Percentiles rank a stretch among this genome's conserved stretches.
Conservation (phyloP, 2,329 filamentous ascomycete species). For the Chrysoporthe cubensis region DNA sequence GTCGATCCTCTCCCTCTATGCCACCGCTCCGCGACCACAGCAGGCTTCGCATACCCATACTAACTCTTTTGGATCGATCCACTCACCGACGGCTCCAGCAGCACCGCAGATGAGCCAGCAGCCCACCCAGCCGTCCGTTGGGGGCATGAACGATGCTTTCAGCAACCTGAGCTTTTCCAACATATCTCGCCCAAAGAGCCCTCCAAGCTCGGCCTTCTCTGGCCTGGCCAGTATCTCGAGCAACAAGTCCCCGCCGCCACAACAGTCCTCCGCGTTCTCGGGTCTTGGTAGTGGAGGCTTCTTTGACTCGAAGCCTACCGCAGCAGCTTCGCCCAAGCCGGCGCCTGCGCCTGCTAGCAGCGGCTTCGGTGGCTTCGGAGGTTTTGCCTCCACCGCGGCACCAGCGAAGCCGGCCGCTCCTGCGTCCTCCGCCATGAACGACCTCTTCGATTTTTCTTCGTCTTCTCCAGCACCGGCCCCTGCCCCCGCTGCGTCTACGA, state of each 20-base stretch:
- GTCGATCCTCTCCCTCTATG: slow-evolving; percentile 94
- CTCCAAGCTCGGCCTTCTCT: slow-evolving; percentile 30
- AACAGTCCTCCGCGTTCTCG: slow-evolving; percentile 51
- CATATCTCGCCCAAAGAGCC: slow-evolving; percentile 48
- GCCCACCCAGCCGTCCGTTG: slow-evolving; percentile 47
- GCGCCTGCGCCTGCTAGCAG: slow-evolving; percentile 48
- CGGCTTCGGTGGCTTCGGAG: slow-evolving; percentile 70
- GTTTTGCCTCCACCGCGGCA: slow-evolving; percentile 54
- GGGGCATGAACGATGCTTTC: slow-evolving; percentile 82
- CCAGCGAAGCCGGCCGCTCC: slow-evolving; percentile 43
- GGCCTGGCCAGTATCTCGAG: slow-evolving; percentile 35
- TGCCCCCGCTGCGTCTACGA: slow-evolving; percentile 43
- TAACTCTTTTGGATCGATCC: slow-evolving; percentile 70
- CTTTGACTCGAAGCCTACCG: slow-evolving; percentile 75
- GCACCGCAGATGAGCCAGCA: slow-evolving; percentile 44
- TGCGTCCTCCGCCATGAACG: slow-evolving; percentile 67
- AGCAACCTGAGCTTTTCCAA: slow-evolving; percentile 53
- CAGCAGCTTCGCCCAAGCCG: slow-evolving; percentile 36
- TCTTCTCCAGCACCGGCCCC: slow-evolving; percentile 48
- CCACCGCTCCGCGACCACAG: slow-evolving; percentile 79
- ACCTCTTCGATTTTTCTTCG: slow-evolving; percentile 79
- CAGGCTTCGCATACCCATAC: slow-evolving; percentile 59
- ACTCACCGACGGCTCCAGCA: slow-evolving; percentile 52
- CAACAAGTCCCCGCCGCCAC: slow-evolving; percentile 39
- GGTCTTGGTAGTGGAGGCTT: slow-evolving; percentile 75